Evolutionary conservation across 106 monocot genomes (phyloP), one percentile per base, ranked within the genome.

Genomic region (Apostasia ramifera): DNA sequence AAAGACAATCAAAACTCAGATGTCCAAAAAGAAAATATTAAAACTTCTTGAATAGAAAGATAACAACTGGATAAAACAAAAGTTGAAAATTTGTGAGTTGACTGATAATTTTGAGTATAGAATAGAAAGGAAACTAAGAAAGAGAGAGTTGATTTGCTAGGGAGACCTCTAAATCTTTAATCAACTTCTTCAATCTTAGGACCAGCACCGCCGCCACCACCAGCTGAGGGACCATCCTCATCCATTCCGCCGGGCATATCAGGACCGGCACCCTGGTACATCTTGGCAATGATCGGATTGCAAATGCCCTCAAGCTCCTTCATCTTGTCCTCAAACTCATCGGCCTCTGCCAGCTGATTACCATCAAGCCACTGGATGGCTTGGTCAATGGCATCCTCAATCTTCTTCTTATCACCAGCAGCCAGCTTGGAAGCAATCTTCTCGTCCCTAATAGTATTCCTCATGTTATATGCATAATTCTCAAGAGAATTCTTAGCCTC

Each of bases 391-490:
- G 78, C 70, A 53, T 85, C 81, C 70, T 81, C 81, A 14, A 85
- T 78, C 81, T 78, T 85, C 81, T 78, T 81, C 77, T 85, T 85
- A 44, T 85, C 85, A 0, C n/a, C 78, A 9, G 65, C 77, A 0
- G 47, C 13, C 6, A 85, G 64, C 74, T 81, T 85, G 8, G 77
- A 77, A 0, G 81, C 80, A 8, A 85, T 85, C 81, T 85, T 85
- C 6, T 85, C 84, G 12, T 85, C 81, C 74, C 78, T 81, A 55
- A 85, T 71, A 49, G 88, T 79, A 73, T 82, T 82, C 68, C 78
- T 79, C 80, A 92, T 79, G 74, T 78, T 85, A 76, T 82, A 82
- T 1, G 88, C 67, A 15, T 85, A 91, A 51, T 84, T 84, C 79
- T 91, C 90, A 10, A 91, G 54, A 2, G 78, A 48, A 54, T 86